phyloP scores from a whole-genome alignment of 768 basidiomycete species.

The Udeniomyces megalosporus region DNA sequence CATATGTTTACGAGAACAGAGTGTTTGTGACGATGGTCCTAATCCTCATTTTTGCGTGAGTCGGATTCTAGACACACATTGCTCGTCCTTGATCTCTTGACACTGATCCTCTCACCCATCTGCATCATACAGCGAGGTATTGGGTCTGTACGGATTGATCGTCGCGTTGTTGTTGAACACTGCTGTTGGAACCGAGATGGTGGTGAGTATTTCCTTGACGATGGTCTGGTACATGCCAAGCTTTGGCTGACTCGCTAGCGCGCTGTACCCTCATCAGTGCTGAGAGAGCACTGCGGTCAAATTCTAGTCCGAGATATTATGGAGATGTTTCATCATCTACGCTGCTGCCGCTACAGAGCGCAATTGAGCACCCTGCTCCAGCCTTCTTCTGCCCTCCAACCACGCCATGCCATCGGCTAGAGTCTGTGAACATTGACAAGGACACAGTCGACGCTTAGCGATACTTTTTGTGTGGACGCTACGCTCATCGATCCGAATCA shows the following conservation, averaged over 20 bases:
- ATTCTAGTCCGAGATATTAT: too few relatives aligned
- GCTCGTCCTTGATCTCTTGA: too few relatives aligned
- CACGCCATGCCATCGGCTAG: conserved; percentile 63
- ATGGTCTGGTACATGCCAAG: too few relatives aligned
- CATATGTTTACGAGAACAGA: conserved; percentile 75
- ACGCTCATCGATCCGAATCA: background rate
- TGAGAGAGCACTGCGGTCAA: too few relatives aligned
- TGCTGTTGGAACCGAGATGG: conserved; percentile 34
- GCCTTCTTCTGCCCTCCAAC: conserved; percentile 58
- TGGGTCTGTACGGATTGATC: conserved; percentile 62
- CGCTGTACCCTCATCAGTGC: too few relatives aligned
- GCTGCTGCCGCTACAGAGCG: conserved; percentile 19
- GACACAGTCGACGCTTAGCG: background rate
- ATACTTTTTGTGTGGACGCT: too few relatives aligned
- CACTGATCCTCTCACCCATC: conserved; percentile 39
- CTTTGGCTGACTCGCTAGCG: too few relatives aligned
- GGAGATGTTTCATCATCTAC: too few relatives aligned
- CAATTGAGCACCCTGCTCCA: conserved; percentile 55
- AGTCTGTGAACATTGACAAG: background rate
- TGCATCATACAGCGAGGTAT: conserved; percentile 47
- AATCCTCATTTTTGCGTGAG: conserved; percentile 45
- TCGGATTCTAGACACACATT: background rate
- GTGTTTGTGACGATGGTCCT: conserved; percentile 94
- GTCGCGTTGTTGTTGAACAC: conserved; percentile 89
- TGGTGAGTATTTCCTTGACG: too few relatives aligned